Evolutionary conservation across 2,329 filamentous ascomycete genomes (phyloP).

Genomic region (Tolypocladium amazonense): DNA sequence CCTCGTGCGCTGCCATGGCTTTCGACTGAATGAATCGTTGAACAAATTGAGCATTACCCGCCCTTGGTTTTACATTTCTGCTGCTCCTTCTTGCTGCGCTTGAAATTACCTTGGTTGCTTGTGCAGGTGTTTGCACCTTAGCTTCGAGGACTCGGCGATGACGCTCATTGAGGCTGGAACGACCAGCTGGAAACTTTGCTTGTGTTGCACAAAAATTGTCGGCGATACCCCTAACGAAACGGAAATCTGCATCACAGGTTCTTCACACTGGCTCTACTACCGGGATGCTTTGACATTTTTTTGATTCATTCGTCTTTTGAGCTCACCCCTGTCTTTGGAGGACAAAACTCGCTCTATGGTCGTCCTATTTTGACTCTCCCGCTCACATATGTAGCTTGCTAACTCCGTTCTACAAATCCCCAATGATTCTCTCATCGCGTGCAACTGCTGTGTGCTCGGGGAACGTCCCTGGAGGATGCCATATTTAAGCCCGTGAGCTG

Average conservation of each 20-base stretch:
- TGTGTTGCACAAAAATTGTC: not conserved
- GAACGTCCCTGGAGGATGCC: not conserved
- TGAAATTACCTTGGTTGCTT: not conserved
- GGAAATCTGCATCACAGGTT: not conserved
- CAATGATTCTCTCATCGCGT: not conserved
- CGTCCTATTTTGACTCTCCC: not conserved
- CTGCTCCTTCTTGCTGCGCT: not conserved
- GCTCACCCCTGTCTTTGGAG: not conserved
- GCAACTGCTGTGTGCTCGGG: not conserved
- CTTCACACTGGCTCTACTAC: not conserved
- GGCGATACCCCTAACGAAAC: not conserved
- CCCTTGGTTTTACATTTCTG: not conserved
- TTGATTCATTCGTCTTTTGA: not conserved
- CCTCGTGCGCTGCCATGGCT: not conserved
- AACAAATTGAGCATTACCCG: not conserved
- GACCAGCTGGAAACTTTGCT: not conserved
- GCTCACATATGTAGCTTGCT: not conserved
- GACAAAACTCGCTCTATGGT: not conserved
- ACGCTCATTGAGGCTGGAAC: not conserved
- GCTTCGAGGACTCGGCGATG: not conserved
- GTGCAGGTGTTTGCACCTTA: not conserved
- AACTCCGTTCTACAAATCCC: not conserved
- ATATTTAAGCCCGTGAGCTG: not conserved
- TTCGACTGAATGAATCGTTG: not conserved
- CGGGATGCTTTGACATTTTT: not conserved